phyloP scores from a whole-genome alignment of 345 rosid species.

The Lepidium didymum region DNA sequence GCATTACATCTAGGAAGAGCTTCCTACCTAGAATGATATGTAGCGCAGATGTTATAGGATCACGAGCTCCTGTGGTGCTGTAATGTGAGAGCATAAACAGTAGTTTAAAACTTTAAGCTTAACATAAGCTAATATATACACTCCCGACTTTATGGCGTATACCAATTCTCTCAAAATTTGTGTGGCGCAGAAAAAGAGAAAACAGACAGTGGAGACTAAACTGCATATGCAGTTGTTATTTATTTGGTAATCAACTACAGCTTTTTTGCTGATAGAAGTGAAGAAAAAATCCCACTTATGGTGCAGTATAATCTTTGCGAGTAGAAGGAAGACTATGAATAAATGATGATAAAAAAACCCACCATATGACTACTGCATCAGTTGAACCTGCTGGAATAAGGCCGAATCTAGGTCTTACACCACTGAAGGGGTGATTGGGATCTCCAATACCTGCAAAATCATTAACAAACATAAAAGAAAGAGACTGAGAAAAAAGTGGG shows the following conservation, averaged over 20 bases:
- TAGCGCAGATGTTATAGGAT: slow-evolving; percentile 85
- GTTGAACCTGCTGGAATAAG: slow-evolving; percentile 94
- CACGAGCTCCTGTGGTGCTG: slow-evolving; percentile 96
- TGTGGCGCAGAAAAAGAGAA: not conserved
- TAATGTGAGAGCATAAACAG: slow-evolving; percentile 12
- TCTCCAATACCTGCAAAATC: slow-evolving; percentile 37
- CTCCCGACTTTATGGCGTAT: not conserved
- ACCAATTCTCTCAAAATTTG: not conserved
- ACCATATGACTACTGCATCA: slow-evolving; percentile 89
- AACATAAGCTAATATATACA: not conserved
- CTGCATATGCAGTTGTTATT: not conserved
- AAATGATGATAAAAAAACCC: slow-evolving; percentile 6
- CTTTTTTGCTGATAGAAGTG: not conserved
- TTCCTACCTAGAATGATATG: slow-evolving; percentile 82
- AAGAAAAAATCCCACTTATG: not conserved
- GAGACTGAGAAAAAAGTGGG: not conserved
- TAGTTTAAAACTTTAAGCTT: not conserved
- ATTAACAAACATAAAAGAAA: slow-evolving; percentile 12
- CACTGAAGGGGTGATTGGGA: slow-evolving; percentile 35
- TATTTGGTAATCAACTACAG: not conserved
- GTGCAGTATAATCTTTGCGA: not conserved
- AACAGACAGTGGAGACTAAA: not conserved
- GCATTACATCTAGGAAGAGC: slow-evolving; percentile 75
- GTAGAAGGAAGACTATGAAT: not conserved
- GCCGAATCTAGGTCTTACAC: slow-evolving; percentile 59